Percentiles rank a stretch among this genome's conserved stretches.
Evolutionary conservation across 2,329 filamentous ascomycete species (phyloP).

Genomic region (Zymoseptoria brevis): DNA sequence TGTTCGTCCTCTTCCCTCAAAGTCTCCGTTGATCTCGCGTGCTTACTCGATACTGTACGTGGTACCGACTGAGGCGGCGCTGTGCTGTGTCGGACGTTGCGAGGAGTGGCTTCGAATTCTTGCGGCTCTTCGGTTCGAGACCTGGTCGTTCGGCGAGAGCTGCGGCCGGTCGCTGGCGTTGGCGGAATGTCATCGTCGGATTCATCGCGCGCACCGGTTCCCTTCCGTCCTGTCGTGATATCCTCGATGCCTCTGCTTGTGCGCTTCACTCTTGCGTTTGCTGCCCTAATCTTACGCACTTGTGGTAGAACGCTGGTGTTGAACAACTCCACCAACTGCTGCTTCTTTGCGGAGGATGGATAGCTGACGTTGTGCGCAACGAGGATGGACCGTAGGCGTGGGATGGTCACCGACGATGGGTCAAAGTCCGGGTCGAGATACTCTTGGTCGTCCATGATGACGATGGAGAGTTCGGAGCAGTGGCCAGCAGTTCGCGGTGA

Average conservation of each 20-base stretch:
- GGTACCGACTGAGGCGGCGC: slow-evolving; percentile 25
- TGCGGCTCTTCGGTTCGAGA: slow-evolving; percentile 34
- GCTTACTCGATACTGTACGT: slow-evolving; percentile 35
- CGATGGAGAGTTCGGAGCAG: background rate
- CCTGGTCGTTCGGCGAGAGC: slow-evolving; percentile 23
- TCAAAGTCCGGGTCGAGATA: slow-evolving; percentile 88
- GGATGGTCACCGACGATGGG: slow-evolving; percentile 72
- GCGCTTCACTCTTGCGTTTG: slow-evolving; percentile 70
- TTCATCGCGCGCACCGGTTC: slow-evolving; percentile 50
- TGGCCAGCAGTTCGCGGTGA: background rate
- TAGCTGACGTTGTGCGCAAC: slow-evolving; percentile 82
- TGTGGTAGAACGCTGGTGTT: slow-evolving; percentile 70
- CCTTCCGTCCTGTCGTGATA: slow-evolving; percentile 50
- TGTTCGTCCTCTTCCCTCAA: slow-evolving; percentile 33
- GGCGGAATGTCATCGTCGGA: slow-evolving; percentile 41
- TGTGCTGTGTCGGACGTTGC: slow-evolving; percentile 25
- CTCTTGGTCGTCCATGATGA: slow-evolving; percentile 54
- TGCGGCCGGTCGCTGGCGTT: slow-evolving; percentile 23
- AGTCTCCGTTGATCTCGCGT: slow-evolving; percentile 33
- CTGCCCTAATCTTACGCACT: slow-evolving; percentile 65
- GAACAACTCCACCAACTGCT: slow-evolving; percentile 77
- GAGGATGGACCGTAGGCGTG: slow-evolving; percentile 81
- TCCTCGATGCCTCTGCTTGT: slow-evolving; percentile 77
- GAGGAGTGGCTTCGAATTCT: slow-evolving; percentile 25
- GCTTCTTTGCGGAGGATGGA: slow-evolving; percentile 84